Evolutionary conservation across 306 rosid genomes (phyloP), one percentile per base, ranked within the genome.

Genomic region (Vicia sativa): DNA sequence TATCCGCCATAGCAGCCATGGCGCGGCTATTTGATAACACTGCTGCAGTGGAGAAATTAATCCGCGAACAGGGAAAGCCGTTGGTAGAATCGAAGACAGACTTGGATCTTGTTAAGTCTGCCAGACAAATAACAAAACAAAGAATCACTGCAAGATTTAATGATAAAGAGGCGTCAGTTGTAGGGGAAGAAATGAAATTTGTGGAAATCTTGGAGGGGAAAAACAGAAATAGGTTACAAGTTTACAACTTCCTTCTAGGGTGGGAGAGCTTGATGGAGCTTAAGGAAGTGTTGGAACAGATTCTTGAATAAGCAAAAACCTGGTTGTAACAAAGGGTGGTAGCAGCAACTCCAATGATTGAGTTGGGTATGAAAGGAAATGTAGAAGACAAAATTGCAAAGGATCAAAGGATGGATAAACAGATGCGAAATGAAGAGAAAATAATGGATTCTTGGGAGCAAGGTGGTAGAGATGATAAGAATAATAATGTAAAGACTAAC

Each of bases 381-480:
- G 12, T 41, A 41, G 45, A 41, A 41, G 45, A 11, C 45, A 41
- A 10, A 41, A 11, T 41, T 41, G 45, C 18, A 45, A 45, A 14
- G 18, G 9, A 6, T 5, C 21, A 45, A 1, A 2, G 21, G 52
- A 45, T 45, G 52, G 52, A 45, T n/a, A n/a, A n/a, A 45, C 52
- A 6, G 2, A 45, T 13, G 52, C 2, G 15, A 45, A 14, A 13
- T n/a, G 18, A 45, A n/a, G 21, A 45, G 52, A 45, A 45, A 45
- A 45, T 45, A n/a, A 45, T 45, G 52, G 52, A 45, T 45, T 45
- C 52, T 45, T 45, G 21, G 19, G 52, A 45, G 52, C 52, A 45
- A 45, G 19, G 38, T 34, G 38, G 7, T 34, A 34, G 38, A 34
- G 38, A 34, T 7, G 38, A 34, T 7, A 34, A 34, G 38, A 34